Evolutionary conservation across 495 filamentous ascomycete genomes (phyloP).

Genomic region (Penicillium nucicola): DNA sequence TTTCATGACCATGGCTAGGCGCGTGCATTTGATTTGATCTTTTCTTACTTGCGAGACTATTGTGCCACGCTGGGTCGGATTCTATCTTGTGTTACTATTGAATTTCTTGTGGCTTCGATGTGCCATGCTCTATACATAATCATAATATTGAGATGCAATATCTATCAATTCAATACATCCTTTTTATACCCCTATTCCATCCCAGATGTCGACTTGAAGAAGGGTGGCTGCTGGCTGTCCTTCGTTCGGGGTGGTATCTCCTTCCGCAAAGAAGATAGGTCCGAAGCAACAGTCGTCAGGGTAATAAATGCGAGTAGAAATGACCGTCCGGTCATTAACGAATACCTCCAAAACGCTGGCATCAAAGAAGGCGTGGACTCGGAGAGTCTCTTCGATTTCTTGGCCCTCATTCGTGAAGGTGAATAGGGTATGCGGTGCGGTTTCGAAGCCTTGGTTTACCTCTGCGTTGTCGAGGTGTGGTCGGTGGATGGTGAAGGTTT

Average conservation of each 20-base stretch:
- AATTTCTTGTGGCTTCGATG: not conserved
- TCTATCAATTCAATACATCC: not conserved
- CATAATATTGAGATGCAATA: not conserved
- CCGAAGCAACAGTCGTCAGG: slow-evolving; percentile 11
- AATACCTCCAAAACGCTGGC: slow-evolving; percentile 39
- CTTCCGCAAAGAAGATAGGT: slow-evolving; percentile 30
- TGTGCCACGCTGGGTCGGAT: not conserved
- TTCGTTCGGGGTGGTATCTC: not conserved
- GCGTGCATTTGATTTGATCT: slow-evolving; percentile 10
- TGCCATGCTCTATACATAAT: not conserved
- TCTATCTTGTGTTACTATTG: slow-evolving; percentile 7
- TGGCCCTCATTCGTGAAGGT: slow-evolving; percentile 17
- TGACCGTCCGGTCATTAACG: slow-evolving; percentile 35
- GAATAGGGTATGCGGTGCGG: slow-evolving; percentile 37
- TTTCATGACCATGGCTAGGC: slow-evolving; percentile 19
- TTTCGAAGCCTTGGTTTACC: slow-evolving; percentile 32
- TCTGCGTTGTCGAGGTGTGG: slow-evolving; percentile 14
- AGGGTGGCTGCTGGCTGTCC: slow-evolving; percentile 13
- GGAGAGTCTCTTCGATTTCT: slow-evolving; percentile 30
- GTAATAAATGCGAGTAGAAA: slow-evolving; percentile 35
- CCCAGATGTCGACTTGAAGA: slow-evolving; percentile 27
- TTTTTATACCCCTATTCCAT: slow-evolving; percentile 22
- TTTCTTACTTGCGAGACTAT: slow-evolving; percentile 12
- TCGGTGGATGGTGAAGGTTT: slow-evolving; percentile 35
- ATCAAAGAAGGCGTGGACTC: slow-evolving; percentile 36